phyloP scores from a whole-genome alignment of 768 basidiomycete genomes.

The Chlorophyllum brunneum region DNA sequence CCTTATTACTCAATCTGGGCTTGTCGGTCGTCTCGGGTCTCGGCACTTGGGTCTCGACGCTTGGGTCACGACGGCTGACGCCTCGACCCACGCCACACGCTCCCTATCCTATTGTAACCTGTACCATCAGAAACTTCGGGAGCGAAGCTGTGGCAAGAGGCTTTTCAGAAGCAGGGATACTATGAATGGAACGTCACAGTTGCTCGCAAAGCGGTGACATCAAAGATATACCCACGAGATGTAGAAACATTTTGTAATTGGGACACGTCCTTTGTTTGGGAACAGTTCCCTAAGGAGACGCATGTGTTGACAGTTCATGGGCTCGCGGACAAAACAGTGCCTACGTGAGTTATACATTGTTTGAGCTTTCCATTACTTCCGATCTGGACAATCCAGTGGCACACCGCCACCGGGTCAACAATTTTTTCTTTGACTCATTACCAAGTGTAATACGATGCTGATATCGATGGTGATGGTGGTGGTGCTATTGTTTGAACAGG shows the following conservation, averaged over 20 bases:
- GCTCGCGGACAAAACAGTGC: constrained; percentile 62
- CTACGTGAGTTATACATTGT: constrained; percentile 47
- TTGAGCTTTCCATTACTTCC: neutral
- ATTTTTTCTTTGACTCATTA: neutral
- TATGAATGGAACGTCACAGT: constrained; percentile 62
- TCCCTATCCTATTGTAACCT: constrained; percentile 15
- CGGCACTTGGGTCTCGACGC: neutral
- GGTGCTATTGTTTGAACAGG: constrained; percentile 29
- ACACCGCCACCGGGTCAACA: neutral
- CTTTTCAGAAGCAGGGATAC: constrained; percentile 54
- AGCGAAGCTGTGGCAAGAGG: constrained; percentile 40
- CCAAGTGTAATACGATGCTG: neutral
- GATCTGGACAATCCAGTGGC: neutral
- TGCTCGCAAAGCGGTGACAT: constrained; percentile 54
- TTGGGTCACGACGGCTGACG: neutral
- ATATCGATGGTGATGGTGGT: neutral
- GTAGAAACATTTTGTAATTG: constrained; percentile 58
- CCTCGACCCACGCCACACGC: neutral
- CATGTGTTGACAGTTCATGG: constrained; percentile 81
- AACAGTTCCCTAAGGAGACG: constrained; percentile 53
- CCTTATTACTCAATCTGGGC: constrained; percentile 11
- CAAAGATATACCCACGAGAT: constrained; percentile 54
- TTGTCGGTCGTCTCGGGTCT: neutral
- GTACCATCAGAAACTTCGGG: constrained; percentile 17
- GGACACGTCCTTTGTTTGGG: constrained; percentile 68